Evolutionary conservation across 208 protist genomes (phyloP).

Genomic region (Novymonas esmeraldas): DNA sequence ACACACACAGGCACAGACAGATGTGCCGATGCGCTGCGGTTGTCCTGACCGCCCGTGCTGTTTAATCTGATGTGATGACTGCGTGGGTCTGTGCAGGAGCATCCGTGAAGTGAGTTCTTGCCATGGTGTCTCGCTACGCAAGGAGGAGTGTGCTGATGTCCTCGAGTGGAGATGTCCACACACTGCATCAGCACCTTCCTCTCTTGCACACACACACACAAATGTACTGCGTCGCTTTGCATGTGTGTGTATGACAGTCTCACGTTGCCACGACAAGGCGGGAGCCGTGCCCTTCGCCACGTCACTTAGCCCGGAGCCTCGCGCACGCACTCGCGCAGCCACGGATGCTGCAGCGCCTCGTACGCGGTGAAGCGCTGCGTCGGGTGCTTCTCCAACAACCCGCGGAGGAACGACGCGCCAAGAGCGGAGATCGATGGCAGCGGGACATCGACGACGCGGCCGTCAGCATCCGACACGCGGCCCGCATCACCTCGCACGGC

Average conservation of each 20-base stretch:
- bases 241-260: background rate
- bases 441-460: slow-evolving; percentile 12
- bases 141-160: too few relatives aligned
- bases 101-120: background rate
- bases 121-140: too few relatives aligned
- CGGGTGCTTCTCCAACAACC: slow-evolving; percentile 69
- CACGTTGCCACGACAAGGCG: too few relatives aligned
- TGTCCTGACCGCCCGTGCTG: too few relatives aligned
- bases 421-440: slow-evolving; percentile 39
- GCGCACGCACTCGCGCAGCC: slow-evolving; percentile 47
- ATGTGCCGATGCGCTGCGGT: too few relatives aligned
- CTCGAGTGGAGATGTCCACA: too few relatives aligned
- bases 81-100: background rate
- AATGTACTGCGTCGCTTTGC: background rate
- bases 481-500: background rate
- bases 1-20: slow-evolving; percentile 4
- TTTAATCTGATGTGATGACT: background rate
- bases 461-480: slow-evolving; percentile 2
- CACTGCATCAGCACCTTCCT: too few relatives aligned
- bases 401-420: slow-evolving; percentile 38
- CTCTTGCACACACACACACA: too few relatives aligned
- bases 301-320: too few relatives aligned
- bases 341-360: slow-evolving; percentile 73
- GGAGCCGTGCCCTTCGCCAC: too few relatives aligned
- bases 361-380: slow-evolving; percentile 63